Conservation (phyloP, 2,329 filamentous ascomycete genomes). For the Chrysosphaeria jannelii region DNA sequence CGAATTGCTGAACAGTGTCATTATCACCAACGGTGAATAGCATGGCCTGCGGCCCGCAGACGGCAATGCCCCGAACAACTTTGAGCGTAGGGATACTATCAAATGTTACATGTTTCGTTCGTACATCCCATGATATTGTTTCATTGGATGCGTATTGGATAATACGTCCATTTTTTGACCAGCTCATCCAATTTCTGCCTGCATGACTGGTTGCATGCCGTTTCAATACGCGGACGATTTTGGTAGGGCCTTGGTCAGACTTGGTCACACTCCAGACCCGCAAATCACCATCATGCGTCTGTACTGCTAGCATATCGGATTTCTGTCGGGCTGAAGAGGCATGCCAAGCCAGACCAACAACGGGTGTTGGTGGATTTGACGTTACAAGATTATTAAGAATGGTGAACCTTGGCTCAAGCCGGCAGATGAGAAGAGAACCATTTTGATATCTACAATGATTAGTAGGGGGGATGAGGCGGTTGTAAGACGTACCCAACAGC, state of each 20-base stretch:
- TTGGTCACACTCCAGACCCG: slow-evolving; percentile 94
- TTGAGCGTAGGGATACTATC: slow-evolving; percentile 68
- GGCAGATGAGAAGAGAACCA: slow-evolving; percentile 73
- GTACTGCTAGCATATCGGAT: slow-evolving; percentile 88
- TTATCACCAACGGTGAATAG: slow-evolving; percentile 76
- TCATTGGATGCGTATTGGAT: slow-evolving; percentile 73
- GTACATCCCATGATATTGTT: slow-evolving; percentile 85
- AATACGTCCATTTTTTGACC: slow-evolving; percentile 94
- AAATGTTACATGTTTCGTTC: slow-evolving; percentile 87
- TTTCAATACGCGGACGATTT: slow-evolving; percentile 67
- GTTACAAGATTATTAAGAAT: slow-evolving; percentile 82
- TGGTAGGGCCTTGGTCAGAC: slow-evolving; percentile 44
- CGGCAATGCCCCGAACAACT: slow-evolving; percentile 50
- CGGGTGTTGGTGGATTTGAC: slow-evolving; percentile 54
- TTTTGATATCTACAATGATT: slow-evolving; percentile 68
- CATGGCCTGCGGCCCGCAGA: slow-evolving; percentile 70
- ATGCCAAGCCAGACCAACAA: slow-evolving; percentile 77
- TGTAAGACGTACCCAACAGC: too few species aligned
- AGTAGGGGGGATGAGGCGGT: neutral
- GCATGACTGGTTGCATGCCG: slow-evolving; percentile 40
- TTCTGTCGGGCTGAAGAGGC: slow-evolving; percentile 87
- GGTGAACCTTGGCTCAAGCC: slow-evolving; percentile 69
- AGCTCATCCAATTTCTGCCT: slow-evolving; percentile 84
- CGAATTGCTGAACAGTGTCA: slow-evolving; percentile 81
- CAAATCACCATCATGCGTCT: slow-evolving; percentile 73